Conservation (phyloP, 139 green algal genomes). For the Mesotaenium endlicherianum region DNA sequence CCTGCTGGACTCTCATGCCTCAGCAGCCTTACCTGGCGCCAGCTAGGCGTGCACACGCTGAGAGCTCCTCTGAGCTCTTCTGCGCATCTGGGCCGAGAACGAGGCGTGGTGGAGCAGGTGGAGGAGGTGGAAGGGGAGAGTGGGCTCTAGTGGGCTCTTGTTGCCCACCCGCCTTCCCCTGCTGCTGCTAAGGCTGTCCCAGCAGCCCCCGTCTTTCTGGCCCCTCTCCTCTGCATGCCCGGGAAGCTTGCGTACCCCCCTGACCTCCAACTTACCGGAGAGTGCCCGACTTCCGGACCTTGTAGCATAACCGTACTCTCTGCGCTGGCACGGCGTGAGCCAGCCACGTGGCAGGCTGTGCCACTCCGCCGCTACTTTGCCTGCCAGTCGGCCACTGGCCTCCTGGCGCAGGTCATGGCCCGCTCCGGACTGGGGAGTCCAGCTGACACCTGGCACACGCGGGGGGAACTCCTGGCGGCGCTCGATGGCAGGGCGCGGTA, state of each 20-base stretch:
- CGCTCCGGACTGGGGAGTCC: neutral
- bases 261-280: no score
- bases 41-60: neutral
- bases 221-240: no score
- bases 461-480: neutral
- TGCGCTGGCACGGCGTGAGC: no score
- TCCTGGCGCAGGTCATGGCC: neutral
- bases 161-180: no score
- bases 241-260: no score
- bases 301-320: no score
- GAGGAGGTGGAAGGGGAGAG: no score
- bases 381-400: neutral
- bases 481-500: constrained; percentile 55
- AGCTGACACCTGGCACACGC: neutral
- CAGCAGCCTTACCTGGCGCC: neutral
- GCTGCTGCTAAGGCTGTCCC: no score
- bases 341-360: neutral
- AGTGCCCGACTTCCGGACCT: no score
- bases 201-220: no score
- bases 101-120: neutral
- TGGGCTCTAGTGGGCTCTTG: no score
- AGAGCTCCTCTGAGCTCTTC: neutral
- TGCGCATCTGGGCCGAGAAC: neutral
- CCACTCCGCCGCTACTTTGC: neutral
- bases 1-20: neutral